Evolutionary conservation across 2,329 filamentous ascomycete species (phyloP).

Genomic region (Aureobasidium sp.): DNA sequence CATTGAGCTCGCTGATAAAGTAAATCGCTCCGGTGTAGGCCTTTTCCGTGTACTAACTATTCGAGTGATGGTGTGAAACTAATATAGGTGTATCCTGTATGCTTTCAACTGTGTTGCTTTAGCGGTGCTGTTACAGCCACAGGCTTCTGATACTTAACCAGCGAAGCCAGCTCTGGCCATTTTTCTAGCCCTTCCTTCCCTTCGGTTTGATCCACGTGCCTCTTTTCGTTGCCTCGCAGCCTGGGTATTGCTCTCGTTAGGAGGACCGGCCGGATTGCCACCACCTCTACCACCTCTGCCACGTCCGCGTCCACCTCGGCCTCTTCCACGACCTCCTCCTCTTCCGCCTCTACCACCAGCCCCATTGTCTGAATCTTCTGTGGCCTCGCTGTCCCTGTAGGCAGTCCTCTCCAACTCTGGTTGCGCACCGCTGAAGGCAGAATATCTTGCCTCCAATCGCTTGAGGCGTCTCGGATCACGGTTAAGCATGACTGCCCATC

Average conservation of each 20-base stretch:
- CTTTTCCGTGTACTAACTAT: too few species aligned
- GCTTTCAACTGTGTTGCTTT: background rate
- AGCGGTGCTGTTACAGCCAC: background rate
- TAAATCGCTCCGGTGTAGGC: too few species aligned
- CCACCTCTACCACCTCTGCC: slow-evolving; percentile 41
- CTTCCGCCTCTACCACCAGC: slow-evolving; percentile 40
- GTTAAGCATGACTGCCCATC: slow-evolving; percentile 80
- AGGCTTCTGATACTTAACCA: slow-evolving; percentile 22
- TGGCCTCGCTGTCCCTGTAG: slow-evolving; percentile 48
- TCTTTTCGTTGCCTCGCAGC: slow-evolving; percentile 68
- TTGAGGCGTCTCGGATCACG: slow-evolving; percentile 62
- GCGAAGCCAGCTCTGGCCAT: slow-evolving; percentile 50
- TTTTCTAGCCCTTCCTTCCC: slow-evolving; percentile 58
- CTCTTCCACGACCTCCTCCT: slow-evolving; percentile 38
- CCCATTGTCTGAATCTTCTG: slow-evolving; percentile 48
- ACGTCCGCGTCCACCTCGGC: slow-evolving; percentile 35
- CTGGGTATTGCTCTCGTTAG: slow-evolving; percentile 64
- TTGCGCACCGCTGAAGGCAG: slow-evolving; percentile 59
- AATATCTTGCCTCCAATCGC: slow-evolving; percentile 62
- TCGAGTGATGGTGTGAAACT: too few species aligned
- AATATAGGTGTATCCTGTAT: too few species aligned
- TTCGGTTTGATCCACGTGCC: slow-evolving; percentile 76
- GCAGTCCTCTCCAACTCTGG: slow-evolving; percentile 55
- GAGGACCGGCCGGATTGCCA: slow-evolving; percentile 53
- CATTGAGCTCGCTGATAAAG: too few species aligned